A percentile compares a stretch with the other conserved stretches of the same genome.
Evolutionary conservation across 345 rosid species (phyloP).

Genomic region (Leavenworthia alabamica): DNA sequence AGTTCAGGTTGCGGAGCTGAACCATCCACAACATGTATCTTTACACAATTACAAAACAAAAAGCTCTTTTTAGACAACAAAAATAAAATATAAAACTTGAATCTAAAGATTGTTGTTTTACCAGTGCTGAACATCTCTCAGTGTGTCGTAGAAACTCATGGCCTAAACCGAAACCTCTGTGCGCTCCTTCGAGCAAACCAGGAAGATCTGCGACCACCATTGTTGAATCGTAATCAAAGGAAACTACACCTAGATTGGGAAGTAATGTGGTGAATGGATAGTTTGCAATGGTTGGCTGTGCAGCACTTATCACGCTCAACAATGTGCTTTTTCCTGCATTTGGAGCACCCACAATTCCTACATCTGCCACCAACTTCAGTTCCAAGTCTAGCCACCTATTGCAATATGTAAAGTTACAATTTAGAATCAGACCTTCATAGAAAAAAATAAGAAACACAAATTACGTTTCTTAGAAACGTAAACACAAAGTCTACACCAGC

Average conservation of each 20-base stretch:
- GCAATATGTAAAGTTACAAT: background rate
- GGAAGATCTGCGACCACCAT: conserved; percentile 96
- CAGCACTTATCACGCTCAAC: conserved; percentile 81
- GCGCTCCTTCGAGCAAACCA: conserved; percentile 97
- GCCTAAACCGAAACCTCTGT: conserved; percentile 87
- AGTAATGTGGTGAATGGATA: conserved; percentile 91
- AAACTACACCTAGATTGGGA: conserved; percentile 94
- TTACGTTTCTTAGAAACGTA: background rate
- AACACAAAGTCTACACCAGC: conserved; percentile 2
- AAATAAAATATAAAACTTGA: background rate
- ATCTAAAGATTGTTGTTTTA: conserved; percentile 28
- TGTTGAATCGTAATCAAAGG: conserved; percentile 81
- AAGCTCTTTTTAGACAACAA: background rate
- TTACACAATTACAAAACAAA: conserved; percentile 18
- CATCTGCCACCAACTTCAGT: conserved; percentile 82
- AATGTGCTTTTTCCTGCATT: conserved; percentile 96
- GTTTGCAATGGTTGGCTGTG: conserved; percentile 80
- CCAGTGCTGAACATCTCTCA: conserved; percentile 95
- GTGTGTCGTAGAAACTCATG: conserved; percentile 86
- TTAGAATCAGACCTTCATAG: background rate
- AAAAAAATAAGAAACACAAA: background rate
- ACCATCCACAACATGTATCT: conserved; percentile 94
- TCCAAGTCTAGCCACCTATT: conserved; percentile 96
- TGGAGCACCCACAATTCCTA: conserved; percentile 90
- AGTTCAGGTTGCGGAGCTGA: conserved; percentile 72